phyloP scores from a whole-genome alignment of 345 rosid species.

The Rubroshorea leprosula region DNA sequence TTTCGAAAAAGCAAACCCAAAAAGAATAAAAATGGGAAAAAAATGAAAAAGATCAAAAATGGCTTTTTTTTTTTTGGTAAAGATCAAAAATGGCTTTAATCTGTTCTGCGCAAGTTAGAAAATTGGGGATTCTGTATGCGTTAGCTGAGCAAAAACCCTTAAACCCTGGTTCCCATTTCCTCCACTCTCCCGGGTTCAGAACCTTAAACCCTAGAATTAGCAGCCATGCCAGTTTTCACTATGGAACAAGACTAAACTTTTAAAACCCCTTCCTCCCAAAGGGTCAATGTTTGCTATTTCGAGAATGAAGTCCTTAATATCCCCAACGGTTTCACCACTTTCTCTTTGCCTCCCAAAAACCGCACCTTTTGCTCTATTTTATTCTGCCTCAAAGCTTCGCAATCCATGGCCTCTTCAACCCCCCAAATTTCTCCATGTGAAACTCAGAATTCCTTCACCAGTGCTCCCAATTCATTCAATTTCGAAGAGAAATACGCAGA shows the following conservation, averaged over 20 bases:
- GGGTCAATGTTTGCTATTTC: constrained; percentile 34
- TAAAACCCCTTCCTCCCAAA: constrained; percentile 1
- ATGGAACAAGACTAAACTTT: constrained; percentile 7
- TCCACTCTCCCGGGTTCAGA: not conserved
- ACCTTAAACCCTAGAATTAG: constrained; percentile 1
- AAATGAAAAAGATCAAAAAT: no score
- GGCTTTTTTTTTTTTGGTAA: no score
- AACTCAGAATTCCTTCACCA: constrained; percentile 16
- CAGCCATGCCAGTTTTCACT: constrained; percentile 13
- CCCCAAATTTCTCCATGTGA: constrained; percentile 17
- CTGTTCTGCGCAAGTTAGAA: no score
- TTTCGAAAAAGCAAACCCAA: no score
- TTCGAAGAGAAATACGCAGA: constrained; percentile 22
- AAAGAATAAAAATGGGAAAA: no score
- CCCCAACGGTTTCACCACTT: constrained; percentile 29
- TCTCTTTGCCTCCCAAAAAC: constrained; percentile 23
- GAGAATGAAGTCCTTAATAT: constrained; percentile 41
- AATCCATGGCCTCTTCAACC: constrained; percentile 9
- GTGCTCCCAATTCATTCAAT: constrained; percentile 12
- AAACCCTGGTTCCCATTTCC: constrained; percentile 28
- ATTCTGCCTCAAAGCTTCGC: constrained; percentile 21
- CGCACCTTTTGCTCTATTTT: constrained; percentile 17
- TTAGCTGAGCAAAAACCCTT: constrained; percentile 9
- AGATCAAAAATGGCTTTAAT: no score
- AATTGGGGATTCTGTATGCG: no score